Conservation (phyloP, 768 basidiomycete species). For the Galerina marginata region DNA sequence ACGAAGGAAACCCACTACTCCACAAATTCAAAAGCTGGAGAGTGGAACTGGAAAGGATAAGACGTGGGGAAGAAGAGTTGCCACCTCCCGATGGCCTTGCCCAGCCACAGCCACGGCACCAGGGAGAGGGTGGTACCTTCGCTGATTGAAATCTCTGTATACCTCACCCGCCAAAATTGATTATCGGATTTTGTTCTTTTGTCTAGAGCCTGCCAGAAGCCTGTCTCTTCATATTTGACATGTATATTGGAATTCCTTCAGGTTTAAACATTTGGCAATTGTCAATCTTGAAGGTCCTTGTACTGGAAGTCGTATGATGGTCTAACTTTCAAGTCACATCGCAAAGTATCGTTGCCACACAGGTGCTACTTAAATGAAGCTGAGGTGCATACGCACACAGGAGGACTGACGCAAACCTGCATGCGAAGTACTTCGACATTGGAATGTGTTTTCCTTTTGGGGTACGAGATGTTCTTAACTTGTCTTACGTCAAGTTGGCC, state of each 20-base stretch:
- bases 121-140: slow-evolving; percentile 40
- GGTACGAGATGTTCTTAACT: too few species aligned
- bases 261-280: too few species aligned
- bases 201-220: background rate
- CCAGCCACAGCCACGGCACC: slow-evolving; percentile 19
- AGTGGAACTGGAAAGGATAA: slow-evolving; percentile 42
- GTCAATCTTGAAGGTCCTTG: too few species aligned
- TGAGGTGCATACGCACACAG: too few species aligned
- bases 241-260: background rate
- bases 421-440: too few species aligned
- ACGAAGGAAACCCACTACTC: slow-evolving; percentile 38
- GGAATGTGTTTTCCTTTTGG: too few species aligned
- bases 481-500: too few species aligned
- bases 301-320: too few species aligned
- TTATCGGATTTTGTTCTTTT: background rate
- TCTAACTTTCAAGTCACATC: too few species aligned
- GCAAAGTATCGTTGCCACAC: too few species aligned
- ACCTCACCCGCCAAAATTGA: background rate
- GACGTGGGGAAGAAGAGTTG: slow-evolving; percentile 22
- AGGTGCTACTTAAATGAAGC: too few species aligned
- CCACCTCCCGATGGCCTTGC: slow-evolving; percentile 13
- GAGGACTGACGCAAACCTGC: too few species aligned
- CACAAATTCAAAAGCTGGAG: slow-evolving; percentile 49
- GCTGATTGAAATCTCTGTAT: slow-evolving; percentile 30
- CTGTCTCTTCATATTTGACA: background rate